Evolutionary conservation across 805 yeast species (phyloP).

Genomic region (Lachancea lanzarotensis): DNA sequence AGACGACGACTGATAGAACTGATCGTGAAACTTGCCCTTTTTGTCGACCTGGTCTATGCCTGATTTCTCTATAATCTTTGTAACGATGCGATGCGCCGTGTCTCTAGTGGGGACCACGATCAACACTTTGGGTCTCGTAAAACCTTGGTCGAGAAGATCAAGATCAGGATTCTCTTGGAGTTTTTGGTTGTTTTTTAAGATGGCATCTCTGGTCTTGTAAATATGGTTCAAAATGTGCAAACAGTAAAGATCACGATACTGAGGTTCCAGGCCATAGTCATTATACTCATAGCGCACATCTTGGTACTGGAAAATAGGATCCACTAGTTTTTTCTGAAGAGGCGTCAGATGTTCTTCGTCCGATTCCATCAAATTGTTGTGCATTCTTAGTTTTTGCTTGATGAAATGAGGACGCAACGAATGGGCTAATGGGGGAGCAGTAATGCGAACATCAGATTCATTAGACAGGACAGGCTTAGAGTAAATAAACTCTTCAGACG

Average conservation of each 20-base stretch:
- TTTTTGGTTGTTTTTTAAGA: slow-evolving; percentile 67
- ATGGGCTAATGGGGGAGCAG: slow-evolving; percentile 18
- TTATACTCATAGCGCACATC: slow-evolving; percentile 61
- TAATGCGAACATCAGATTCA: slow-evolving; percentile 13
- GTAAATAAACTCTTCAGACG: slow-evolving; percentile 18
- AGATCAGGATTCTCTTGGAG: slow-evolving; percentile 41
- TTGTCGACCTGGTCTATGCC: slow-evolving; percentile 76
- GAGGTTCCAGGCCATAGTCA: slow-evolving; percentile 41
- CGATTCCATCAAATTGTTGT: slow-evolving; percentile 24
- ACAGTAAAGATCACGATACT: slow-evolving; percentile 56
- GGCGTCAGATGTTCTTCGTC: slow-evolving; percentile 28
- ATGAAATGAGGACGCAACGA: slow-evolving; percentile 36
- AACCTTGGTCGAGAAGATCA: slow-evolving; percentile 88
- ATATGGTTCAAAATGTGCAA: slow-evolving; percentile 79
- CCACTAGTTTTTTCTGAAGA: slow-evolving; percentile 48
- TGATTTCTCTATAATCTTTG: slow-evolving; percentile 51
- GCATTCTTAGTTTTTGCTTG: slow-evolving; percentile 38
- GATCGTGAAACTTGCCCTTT: slow-evolving; percentile 62
- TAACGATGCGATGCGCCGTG: slow-evolving; percentile 62
- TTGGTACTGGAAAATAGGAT: slow-evolving; percentile 64
- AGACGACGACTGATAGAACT: slow-evolving; percentile 51
- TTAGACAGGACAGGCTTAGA: slow-evolving; percentile 24
- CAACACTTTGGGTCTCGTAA: slow-evolving; percentile 84
- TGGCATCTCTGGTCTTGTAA: slow-evolving; percentile 78
- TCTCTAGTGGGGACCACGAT: slow-evolving; percentile 81